These are phyloP conservation scores for Grosmannia penicillata DNA, from an alignment of 2,329 filamentous ascomycete genomes.

Conservation along the genomic window DNA sequence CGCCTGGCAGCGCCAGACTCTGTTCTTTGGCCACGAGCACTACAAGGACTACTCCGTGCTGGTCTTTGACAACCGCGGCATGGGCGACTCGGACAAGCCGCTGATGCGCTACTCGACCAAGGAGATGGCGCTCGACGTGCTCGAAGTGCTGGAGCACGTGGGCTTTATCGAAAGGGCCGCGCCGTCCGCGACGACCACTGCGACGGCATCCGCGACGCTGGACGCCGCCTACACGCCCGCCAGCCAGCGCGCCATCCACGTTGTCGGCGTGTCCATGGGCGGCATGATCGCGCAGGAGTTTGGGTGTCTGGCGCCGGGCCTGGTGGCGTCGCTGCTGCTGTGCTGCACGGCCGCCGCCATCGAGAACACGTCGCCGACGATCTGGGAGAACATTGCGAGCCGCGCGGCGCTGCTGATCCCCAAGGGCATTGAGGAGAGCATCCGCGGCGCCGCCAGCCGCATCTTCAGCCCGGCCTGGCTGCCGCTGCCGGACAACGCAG, in stretches of 20 bases:
- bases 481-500: slow-evolving; percentile 39
- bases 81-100: slow-evolving; percentile 68
- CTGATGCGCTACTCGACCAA: slow-evolving; percentile 63
- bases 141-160: slow-evolving; percentile 56
- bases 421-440: slow-evolving; percentile 51
- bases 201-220: neutral
- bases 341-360: slow-evolving; percentile 46
- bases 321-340: slow-evolving; percentile 41
- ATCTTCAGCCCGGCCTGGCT: slow-evolving; percentile 56
- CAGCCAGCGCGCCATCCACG: slow-evolving; percentile 32
- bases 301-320: slow-evolving; percentile 33
- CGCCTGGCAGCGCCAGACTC: slow-evolving; percentile 71
- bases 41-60: slow-evolving; percentile 56
- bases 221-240: slow-evolving; percentile 3
- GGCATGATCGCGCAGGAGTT: slow-evolving; percentile 89
- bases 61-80: slow-evolving; percentile 71
- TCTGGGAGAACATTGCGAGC: slow-evolving; percentile 45
- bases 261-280: slow-evolving; percentile 71
- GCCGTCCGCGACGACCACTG: neutral
- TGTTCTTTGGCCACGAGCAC: slow-evolving; percentile 63
- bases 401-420: slow-evolving; percentile 48
- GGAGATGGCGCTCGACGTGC: slow-evolving; percentile 66
- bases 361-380: slow-evolving; percentile 44
- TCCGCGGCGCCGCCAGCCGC: slow-evolving; percentile 48
- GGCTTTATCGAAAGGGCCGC: slow-evolving; percentile 27